phyloP scores from a whole-genome alignment of 805 yeast species.

The Hagleromyces aurorensis region DNA sequence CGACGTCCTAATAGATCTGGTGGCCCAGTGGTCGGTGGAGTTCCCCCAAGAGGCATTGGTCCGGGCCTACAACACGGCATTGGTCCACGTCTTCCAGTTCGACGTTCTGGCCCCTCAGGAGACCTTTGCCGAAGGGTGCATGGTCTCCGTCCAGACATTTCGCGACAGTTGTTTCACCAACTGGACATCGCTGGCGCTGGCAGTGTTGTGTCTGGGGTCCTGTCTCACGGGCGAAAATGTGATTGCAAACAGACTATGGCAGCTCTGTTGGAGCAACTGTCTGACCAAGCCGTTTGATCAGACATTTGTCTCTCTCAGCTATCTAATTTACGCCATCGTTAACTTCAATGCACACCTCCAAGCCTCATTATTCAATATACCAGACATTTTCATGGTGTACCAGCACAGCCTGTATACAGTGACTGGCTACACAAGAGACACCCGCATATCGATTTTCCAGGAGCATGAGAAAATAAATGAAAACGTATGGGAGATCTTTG shows the following conservation, averaged over 20 bases:
- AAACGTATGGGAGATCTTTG: slow-evolving; percentile 12
- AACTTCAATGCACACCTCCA: slow-evolving; percentile 3
- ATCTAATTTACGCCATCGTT: slow-evolving; percentile 4
- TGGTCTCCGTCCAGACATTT: no score
- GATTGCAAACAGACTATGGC: slow-evolving; percentile 6
- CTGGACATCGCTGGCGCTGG: slow-evolving; percentile 3
- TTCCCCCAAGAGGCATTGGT: no score
- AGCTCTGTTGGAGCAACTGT: slow-evolving; percentile 8
- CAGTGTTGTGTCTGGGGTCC: slow-evolving; percentile 3
- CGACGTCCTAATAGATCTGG: no score
- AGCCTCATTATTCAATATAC: slow-evolving; percentile 2
- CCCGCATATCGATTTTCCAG: no score
- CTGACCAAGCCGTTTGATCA: slow-evolving; percentile 4
- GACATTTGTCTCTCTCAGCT: slow-evolving; percentile 3
- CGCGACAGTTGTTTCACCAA: no score
- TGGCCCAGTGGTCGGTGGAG: no score
- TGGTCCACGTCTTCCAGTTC: no score
- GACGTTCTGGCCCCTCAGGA: no score
- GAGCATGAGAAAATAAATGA: no score
- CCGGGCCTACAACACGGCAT: no score
- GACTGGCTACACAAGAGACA: not conserved
- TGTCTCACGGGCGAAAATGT: not conserved
- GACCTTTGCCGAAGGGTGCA: no score
- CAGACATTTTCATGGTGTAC: slow-evolving; percentile 8
- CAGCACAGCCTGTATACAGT: slow-evolving; percentile 10